Conservation (phyloP, 2,329 filamentous ascomycete genomes). For the Botrytis cinerea region DNA sequence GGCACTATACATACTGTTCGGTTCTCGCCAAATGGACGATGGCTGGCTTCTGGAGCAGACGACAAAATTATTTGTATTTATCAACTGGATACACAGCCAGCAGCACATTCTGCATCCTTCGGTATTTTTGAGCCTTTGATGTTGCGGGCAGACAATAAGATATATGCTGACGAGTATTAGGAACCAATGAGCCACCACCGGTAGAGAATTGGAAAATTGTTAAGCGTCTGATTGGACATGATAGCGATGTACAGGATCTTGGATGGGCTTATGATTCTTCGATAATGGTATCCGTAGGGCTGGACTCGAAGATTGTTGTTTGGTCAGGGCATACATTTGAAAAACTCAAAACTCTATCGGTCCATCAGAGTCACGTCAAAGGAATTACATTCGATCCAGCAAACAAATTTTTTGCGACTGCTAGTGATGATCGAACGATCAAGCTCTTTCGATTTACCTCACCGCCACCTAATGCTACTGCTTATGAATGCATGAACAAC, state of each 20-base stretch:
- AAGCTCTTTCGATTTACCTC: constrained; percentile 96
- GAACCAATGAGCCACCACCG: constrained; percentile 84
- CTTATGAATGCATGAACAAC: constrained; percentile 95
- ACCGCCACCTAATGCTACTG: constrained; percentile 84
- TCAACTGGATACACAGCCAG: constrained; percentile 75
- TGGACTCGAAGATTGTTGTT: constrained; percentile 97
- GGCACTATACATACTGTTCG: constrained; percentile 96
- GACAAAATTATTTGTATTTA: constrained; percentile 99
- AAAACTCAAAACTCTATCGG: constrained; percentile 89
- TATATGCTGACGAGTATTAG: constrained; percentile 40
- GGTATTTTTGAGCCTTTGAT: constrained; percentile 53
- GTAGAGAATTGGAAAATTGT: constrained; percentile 98
- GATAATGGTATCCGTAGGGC: constrained; percentile 89
- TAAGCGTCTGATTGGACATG: constrained; percentile 89
- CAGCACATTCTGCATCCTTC: constrained; percentile 75
- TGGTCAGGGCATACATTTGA: constrained; percentile 99
- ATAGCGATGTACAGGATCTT: constrained; percentile 97
- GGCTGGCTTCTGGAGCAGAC: constrained; percentile 94
- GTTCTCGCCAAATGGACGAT: constrained; percentile 93
- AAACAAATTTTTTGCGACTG: constrained; percentile 98
- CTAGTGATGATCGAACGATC: constrained; percentile 94
- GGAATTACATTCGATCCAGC: constrained; percentile 98
- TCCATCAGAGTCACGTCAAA: constrained; percentile 97
- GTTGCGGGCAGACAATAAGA: neutral
- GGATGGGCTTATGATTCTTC: constrained; percentile 97